phyloP scores from a whole-genome alignment of 495 filamentous ascomycete species.

The Aspergillus wentii region DNA sequence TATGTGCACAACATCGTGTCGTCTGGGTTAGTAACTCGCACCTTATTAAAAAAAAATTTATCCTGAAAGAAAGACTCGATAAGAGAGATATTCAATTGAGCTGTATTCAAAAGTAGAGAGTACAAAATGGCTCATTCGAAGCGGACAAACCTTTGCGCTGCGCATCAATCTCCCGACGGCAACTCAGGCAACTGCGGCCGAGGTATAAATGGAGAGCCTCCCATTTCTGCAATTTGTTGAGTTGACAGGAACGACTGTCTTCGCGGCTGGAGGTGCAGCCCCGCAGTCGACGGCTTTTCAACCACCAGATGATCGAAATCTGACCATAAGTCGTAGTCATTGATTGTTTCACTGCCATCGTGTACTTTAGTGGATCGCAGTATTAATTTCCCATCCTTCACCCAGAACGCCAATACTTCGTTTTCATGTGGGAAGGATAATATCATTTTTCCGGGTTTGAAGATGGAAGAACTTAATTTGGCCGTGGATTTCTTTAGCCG shows the following conservation, averaged over 20 bases:
- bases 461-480: conserved; percentile 17
- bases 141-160: too few relatives aligned
- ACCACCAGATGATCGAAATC: conserved; percentile 18
- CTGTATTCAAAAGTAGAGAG: too few relatives aligned
- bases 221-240: conserved; percentile 10
- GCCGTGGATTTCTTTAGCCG: conserved; percentile 16
- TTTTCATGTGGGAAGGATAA: conserved; percentile 19
- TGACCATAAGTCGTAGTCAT: conserved; percentile 18
- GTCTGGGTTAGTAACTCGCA: too few relatives aligned
- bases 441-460: conserved; percentile 13
- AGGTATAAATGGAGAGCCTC: conserved; percentile 6
- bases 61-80: too few relatives aligned
- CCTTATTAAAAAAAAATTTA: too few relatives aligned
- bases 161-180: conserved; percentile 1
- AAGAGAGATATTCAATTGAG: too few relatives aligned
- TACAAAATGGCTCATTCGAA: too few relatives aligned
- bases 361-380: conserved; percentile 13
- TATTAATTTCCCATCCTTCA: conserved; percentile 17
- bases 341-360: conserved; percentile 9
- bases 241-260: conserved; percentile 11
- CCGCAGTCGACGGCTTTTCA: conserved; percentile 8
- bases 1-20: too few relatives aligned
- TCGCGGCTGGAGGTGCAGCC: conserved; percentile 7
- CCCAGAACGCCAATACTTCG: conserved; percentile 17
- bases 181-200: conserved; percentile 15